Evolutionary conservation across 179 eudicot species (phyloP), one percentile per base, ranked within the genome.

Genomic region (Amaranthus tricolor): DNA sequence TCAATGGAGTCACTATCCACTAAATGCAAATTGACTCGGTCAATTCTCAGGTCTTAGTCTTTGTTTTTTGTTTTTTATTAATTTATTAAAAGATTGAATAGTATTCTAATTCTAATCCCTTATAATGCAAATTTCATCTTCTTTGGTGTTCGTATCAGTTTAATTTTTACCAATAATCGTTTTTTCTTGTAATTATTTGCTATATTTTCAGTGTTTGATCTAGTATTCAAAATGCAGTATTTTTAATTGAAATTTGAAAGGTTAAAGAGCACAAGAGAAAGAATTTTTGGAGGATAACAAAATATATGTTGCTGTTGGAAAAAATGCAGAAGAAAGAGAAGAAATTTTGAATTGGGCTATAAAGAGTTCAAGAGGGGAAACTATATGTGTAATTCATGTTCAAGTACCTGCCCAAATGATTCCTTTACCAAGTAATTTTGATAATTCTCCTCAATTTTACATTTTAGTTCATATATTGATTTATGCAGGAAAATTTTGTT

Each of bases 341-440:
- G 58, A n/a, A n/a, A n/a, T 64, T 40, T 64, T 71, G 56, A 57
- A 71, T 56, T 71, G 74, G 74, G 74, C 63, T 57, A 56, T 71
- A 15, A 71, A 71, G 55, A 57, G 6, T 56, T 57, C 45, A 8
- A 71, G 58, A 44, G 31, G 44, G 6, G 65, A 44, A 56, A 71
- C 24, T 57, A 71, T 71, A 31, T 71, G 74, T 45, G 74, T 71
- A 31, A 31, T 31, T 31, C 40, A 31, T 31, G 40, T 31, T 31
- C 40, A 31, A 2, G 40, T 31, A 31, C 40, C 40, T 31, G 40
- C 40, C 40, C 40, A 31, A 31, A 31, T 31, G 40, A 31, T 31
- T 57, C 19, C 9, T 57, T 5, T 57, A 9, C 60, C 60, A 57
- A 62, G n/a, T 62, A 62, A 62, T 62, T 24, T 2, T 40, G 11